Percentiles rank a stretch among this genome's conserved stretches.
Conservation (phyloP, 163 green algal species). For the Smithsoniella earleae region DNA sequence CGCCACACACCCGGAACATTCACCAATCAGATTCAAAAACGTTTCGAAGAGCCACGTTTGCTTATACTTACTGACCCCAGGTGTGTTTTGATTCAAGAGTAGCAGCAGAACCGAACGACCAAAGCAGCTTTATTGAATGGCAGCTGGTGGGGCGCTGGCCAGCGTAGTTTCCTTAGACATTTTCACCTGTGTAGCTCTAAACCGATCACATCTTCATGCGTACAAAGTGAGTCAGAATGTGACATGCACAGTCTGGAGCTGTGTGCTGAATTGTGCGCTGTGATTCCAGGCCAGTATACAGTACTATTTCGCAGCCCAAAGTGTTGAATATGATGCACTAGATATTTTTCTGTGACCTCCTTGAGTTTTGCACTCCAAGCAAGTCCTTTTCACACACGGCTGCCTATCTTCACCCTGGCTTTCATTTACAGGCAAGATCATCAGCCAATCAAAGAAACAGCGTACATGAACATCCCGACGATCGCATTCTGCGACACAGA, state of each 20-base stretch:
- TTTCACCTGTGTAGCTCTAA: not conserved
- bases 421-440: constrained; percentile 62
- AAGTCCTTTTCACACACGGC: no score
- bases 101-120: not conserved
- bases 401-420: no score
- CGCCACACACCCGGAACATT: constrained; percentile 97
- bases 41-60: constrained; percentile 94
- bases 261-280: not conserved
- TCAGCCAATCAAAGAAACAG: constrained; percentile 94
- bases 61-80: constrained; percentile 79
- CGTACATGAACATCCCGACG: constrained; percentile 98
- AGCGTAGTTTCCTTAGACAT: not conserved
- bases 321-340: no score
- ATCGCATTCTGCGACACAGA: constrained; percentile 99
- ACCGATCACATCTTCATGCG: not conserved
- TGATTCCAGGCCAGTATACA: not conserved
- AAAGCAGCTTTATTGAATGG: not conserved
- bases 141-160: not conserved
- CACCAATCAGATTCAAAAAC: constrained; percentile 98
- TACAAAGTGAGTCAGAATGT: not conserved
- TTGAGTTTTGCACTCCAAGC: not conserved
- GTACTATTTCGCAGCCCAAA: not conserved
- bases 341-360: not conserved
- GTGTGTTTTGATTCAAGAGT: not conserved
- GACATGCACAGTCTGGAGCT: not conserved